Percentiles rank a stretch among this genome's conserved stretches.
Evolutionary conservation across 805 yeast species (phyloP).

Genomic region (Hanseniaspora singularis): DNA sequence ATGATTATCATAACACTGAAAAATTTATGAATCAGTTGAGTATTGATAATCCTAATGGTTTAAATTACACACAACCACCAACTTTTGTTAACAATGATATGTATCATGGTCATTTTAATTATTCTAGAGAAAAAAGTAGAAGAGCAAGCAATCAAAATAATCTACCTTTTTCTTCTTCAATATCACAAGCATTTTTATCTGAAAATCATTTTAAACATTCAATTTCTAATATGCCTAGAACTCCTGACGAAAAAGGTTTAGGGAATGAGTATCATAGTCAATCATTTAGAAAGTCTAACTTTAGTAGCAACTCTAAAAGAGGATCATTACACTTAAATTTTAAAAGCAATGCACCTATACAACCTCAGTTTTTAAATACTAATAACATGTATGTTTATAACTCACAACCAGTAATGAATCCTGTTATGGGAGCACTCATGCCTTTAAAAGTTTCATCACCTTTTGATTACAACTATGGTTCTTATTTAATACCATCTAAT

Average conservation of each 20-base stretch:
- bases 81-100: not conserved
- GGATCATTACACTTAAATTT: not conserved
- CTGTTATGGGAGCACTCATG: not conserved
- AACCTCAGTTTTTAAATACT: constrained; percentile 4
- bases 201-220: no score
- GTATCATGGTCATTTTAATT: not conserved
- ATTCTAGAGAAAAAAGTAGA: not conserved
- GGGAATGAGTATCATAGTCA: no score
- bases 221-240: not conserved
- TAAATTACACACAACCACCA: no score
- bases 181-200: no score
- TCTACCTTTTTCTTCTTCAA: not conserved
- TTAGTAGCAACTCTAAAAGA: not conserved
- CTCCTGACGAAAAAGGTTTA: no score
- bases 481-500: constrained; percentile 52
- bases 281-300: not conserved
- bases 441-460: constrained; percentile 40
- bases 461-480: constrained; percentile 47
- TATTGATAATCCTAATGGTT: not conserved
- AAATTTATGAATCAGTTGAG: no score
- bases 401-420: not conserved
- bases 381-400: not conserved
- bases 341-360: not conserved
- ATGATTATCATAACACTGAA: no score
- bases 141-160: not conserved